Evolutionary conservation across 139 green algal genomes (phyloP).

Genomic region (Pleodorina starrii): DNA sequence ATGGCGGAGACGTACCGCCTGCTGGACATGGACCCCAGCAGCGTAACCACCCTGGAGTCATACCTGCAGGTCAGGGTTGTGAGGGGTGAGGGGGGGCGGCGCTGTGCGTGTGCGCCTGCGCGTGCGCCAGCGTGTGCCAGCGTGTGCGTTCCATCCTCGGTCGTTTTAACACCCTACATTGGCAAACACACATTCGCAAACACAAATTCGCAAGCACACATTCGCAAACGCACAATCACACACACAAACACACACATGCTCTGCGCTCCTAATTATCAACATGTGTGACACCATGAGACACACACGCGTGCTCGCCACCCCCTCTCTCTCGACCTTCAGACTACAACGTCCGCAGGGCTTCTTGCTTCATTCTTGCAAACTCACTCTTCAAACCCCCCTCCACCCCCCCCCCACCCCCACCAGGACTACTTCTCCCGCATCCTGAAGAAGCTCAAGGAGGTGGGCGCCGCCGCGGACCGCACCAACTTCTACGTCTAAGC

Average conservation of each 20-base stretch:
- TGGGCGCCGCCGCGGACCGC: slow-evolving; percentile 91
- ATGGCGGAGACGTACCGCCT: slow-evolving; percentile 96
- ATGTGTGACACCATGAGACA: no score
- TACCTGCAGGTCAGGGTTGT: slow-evolving; percentile 80
- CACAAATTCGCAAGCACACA: no score
- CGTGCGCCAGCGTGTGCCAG: no score
- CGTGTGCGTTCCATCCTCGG: neutral
- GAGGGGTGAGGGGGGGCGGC: neutral
- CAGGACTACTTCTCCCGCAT: slow-evolving; percentile 96
- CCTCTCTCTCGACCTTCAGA: no score
- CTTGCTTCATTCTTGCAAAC: neutral
- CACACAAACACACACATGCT: no score
- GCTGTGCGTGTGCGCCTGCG: neutral
- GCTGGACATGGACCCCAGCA: slow-evolving; percentile 88
- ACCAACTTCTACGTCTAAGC: slow-evolving; percentile 95
- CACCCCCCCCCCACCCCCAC: neutral
- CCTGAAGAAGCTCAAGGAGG: slow-evolving; percentile 98
- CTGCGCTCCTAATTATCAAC: no score
- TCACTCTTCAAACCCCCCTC: neutral
- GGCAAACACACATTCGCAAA: no score
- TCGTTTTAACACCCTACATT: no score
- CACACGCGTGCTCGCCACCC: no score
- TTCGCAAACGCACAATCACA: no score
- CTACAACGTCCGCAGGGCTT: no score
- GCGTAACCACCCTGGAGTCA: slow-evolving; percentile 85